Evolutionary conservation across 2,329 filamentous ascomycete genomes (phyloP).

Genomic region (Aureobasidium namibiae): DNA sequence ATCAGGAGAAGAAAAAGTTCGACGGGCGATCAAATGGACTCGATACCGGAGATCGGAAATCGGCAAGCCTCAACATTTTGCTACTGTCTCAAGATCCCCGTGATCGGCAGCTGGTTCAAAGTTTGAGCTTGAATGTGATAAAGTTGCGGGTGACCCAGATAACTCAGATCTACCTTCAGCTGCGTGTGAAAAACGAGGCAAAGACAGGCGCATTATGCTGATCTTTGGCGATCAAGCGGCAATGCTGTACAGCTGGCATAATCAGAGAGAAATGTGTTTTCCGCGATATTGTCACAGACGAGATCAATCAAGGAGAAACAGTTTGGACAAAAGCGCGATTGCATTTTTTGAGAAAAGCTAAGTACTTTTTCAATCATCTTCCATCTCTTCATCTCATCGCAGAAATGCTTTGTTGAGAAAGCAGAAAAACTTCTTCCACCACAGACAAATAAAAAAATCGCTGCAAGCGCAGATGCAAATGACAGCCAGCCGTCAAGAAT

Average conservation of each 20-base stretch:
- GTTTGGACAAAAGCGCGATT: neutral
- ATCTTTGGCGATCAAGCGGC: too few relatives aligned
- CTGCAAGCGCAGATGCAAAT: neutral
- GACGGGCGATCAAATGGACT: too few relatives aligned
- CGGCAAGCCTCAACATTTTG: too few relatives aligned
- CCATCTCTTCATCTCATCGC: neutral
- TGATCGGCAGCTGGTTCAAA: neutral
- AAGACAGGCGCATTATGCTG: neutral
- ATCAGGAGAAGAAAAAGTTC: too few relatives aligned
- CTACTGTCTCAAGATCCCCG: too few relatives aligned
- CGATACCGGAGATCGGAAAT: too few relatives aligned
- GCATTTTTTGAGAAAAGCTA: neutral
- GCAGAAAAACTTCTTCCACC: neutral
- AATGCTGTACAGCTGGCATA: too few relatives aligned
- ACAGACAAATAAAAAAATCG: neutral
- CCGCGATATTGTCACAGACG: neutral
- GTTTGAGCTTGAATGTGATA: neutral
- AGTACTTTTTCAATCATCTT: neutral
- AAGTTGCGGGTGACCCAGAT: neutral
- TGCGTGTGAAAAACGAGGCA: too few relatives aligned
- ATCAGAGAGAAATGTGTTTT: too few relatives aligned
- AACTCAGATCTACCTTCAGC: neutral
- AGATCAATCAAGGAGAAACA: neutral
- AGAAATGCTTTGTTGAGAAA: conserved; percentile 4
- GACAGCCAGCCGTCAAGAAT: neutral